Evolutionary conservation across 306 rosid genomes (phyloP), one percentile per base, ranked within the genome.

Genomic region (Nissolia schottii): DNA sequence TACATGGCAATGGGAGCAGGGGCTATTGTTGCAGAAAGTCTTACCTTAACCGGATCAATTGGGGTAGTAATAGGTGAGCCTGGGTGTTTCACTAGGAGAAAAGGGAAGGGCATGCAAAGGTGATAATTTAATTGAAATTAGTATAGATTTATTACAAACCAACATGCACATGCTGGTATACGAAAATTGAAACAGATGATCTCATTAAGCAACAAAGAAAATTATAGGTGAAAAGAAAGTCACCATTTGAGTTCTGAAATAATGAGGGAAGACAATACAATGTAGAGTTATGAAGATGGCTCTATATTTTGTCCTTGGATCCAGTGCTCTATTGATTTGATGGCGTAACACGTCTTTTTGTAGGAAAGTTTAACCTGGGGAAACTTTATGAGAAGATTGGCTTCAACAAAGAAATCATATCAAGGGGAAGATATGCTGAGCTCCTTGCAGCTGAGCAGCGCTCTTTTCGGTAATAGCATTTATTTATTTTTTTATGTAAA

Each of bases 1-100:
- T 91, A 91, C 78, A 89, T 91, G 96, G 99, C 97, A 57, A 94
- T 94, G 99, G 99, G 91, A 73, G 88, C 96, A 67, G 90, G 87
- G 53, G 51, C 89, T 64, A 87, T 94, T 87, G 99, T 94, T 77
- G 95, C 97, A n/a, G 99, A 94, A 80, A 89, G 74, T 79, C 86
- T 94, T 37, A 91, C 97, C 74, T 77, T 89, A 70, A 94, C 99
- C 65, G 99, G 99, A 64, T 94, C 99, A 53, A 94, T 94, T 79
- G 99, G 99, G 64, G 99, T 94, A 77, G 95, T 91, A 43, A 73
- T 92, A 75, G 97, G 99, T 94, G 75, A 87, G 24, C 74, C 45
- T 20, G 28, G 46, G 41, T 82, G 56, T 73, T 67, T 35, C 5
- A 2, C 45, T 53, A 45, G 41, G 37, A 25, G 72, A 53, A 40